Conservation (phyloP, 352 stramenopile species). For the Albugo candida region DNA sequence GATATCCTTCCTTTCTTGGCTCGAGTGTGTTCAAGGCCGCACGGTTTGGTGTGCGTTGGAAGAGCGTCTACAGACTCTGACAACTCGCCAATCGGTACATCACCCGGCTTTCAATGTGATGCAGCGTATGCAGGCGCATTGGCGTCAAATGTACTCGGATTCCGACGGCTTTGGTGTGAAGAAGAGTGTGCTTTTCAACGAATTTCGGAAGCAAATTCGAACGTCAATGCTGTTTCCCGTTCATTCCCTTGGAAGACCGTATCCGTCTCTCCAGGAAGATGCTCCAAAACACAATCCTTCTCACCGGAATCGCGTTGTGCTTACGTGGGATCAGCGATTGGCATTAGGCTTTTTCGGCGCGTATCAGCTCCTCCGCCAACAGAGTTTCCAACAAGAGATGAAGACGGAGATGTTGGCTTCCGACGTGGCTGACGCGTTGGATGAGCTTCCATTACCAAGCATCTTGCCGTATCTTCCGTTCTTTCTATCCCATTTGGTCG, state of each 20-base stretch:
- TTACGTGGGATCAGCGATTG: slow-evolving; percentile 1
- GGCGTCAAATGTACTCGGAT: too few relatives aligned
- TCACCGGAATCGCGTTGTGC: neutral
- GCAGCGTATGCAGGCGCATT: too few relatives aligned
- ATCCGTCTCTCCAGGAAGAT: too few relatives aligned
- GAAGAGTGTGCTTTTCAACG: too few relatives aligned
- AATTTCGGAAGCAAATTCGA: too few relatives aligned
- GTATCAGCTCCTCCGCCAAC: neutral
- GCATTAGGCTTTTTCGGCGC: neutral
- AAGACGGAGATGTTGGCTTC: slow-evolving; percentile 31
- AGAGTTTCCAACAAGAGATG: neutral
- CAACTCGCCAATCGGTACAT: too few relatives aligned
- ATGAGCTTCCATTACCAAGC: slow-evolving; percentile 28
- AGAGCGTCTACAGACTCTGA: slow-evolving; percentile 26
- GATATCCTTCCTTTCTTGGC: slow-evolving; percentile 46
- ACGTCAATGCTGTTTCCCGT: too few relatives aligned
- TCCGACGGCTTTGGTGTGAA: too few relatives aligned
- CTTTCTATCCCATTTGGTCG: slow-evolving; percentile 28
- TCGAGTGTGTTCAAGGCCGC: slow-evolving; percentile 59
- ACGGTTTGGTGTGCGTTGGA: slow-evolving; percentile 73
- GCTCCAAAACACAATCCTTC: too few relatives aligned
- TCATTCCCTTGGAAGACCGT: too few relatives aligned
- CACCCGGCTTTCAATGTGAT: too few relatives aligned
- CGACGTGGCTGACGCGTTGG: slow-evolving; percentile 31
- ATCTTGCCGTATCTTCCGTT: slow-evolving; percentile 56